Conservation (phyloP, 768 basidiomycete species). For the Kwoniella dejecticola region DNA sequence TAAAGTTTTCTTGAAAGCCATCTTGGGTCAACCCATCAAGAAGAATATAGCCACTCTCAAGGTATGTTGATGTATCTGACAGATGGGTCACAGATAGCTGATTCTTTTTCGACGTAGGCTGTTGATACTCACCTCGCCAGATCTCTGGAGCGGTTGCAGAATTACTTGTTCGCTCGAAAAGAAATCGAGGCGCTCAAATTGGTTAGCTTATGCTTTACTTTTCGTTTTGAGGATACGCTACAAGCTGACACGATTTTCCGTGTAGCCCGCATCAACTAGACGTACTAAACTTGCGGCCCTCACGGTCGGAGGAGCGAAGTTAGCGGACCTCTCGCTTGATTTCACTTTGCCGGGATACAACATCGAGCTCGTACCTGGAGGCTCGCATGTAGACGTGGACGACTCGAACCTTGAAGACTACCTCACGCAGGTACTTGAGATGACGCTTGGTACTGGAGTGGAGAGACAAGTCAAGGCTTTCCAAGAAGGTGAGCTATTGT, state of each 20-base stretch:
- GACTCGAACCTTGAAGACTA: conserved; percentile 87
- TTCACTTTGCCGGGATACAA: conserved; percentile 96
- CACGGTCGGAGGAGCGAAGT: conserved; percentile 60
- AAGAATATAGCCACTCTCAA: conserved; percentile 79
- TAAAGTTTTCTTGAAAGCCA: conserved; percentile 87
- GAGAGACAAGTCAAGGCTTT: conserved; percentile 83
- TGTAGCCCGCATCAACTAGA: conserved; percentile 33
- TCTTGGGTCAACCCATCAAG: conserved; percentile 83
- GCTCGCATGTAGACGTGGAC: conserved; percentile 77
- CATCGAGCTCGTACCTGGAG: conserved; percentile 85
- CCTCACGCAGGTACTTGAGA: conserved; percentile 79
- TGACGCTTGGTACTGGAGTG: conserved; percentile 79
- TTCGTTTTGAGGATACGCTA: not conserved
- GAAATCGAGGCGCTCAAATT: conserved; percentile 60
- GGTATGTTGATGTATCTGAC: conserved; percentile 58
- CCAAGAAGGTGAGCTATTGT: conserved; percentile 63
- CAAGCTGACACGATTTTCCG: conserved; percentile 6
- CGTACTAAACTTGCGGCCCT: conserved; percentile 42
- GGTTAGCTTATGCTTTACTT: conserved; percentile 36
- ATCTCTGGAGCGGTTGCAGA: conserved; percentile 77
- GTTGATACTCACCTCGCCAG: conserved; percentile 83
- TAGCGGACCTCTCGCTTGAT: conserved; percentile 89
- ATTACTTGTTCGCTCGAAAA: conserved; percentile 55
- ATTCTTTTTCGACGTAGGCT: conserved; percentile 60
- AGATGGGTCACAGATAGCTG: not conserved